Conservation (phyloP, 164 flowering plant species). For the Liriodendron chinense region DNA sequence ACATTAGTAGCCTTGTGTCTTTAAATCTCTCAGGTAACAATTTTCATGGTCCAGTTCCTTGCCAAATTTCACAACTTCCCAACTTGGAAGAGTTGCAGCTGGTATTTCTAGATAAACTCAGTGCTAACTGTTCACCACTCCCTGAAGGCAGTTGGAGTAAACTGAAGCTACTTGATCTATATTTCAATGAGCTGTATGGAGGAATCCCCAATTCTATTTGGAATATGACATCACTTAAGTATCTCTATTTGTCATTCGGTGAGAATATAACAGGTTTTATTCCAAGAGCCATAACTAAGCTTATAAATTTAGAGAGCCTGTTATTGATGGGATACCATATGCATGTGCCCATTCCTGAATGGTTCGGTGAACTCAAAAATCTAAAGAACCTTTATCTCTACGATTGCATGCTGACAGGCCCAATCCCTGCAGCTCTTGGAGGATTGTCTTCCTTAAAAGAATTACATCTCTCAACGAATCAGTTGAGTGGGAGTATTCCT, state of each 20-base stretch:
- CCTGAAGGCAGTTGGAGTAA: not conserved
- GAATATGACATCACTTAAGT: not conserved
- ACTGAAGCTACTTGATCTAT: slow-evolving; percentile 1
- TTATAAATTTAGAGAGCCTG: not conserved
- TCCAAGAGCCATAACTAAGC: slow-evolving; percentile 12
- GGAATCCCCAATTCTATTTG: not conserved
- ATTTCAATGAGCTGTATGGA: slow-evolving; percentile 9
- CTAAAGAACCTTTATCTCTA: not conserved
- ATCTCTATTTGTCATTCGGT: not conserved
- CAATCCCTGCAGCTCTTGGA: not conserved
- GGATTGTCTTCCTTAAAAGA: too few species aligned
- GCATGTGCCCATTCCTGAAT: not conserved
- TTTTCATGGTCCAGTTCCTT: slow-evolving; percentile 7
- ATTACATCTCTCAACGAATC: too few species aligned
- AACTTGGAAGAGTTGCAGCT: slow-evolving; percentile 23
- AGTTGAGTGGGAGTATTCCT: too few species aligned
- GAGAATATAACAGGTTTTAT: not conserved
- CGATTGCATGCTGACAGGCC: not conserved
- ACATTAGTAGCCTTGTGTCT: slow-evolving; percentile 3
- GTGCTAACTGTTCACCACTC: not conserved
- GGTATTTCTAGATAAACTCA: not conserved
- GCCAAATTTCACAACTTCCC: slow-evolving; percentile 5
- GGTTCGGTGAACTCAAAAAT: not conserved
- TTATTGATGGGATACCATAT: not conserved
- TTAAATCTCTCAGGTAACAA: not conserved